These are phyloP conservation scores for Scytalidium sp. DNA, from an alignment of 2,329 filamentous ascomycete species.

Conservation along the genomic window DNA sequence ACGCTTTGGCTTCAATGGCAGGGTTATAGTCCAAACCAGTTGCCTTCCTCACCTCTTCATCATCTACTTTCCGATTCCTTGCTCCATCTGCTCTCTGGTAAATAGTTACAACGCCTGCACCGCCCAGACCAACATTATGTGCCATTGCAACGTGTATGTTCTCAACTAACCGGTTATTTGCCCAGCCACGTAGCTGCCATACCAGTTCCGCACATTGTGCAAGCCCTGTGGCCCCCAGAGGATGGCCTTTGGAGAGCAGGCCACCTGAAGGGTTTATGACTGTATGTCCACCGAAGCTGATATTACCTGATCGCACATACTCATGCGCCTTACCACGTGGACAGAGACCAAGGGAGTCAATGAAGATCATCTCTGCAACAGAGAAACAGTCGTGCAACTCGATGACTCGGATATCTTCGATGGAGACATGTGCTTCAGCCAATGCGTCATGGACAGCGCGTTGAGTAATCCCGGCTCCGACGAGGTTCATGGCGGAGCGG, in stretches of 20 bases:
- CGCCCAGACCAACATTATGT: slow-evolving; percentile 90
- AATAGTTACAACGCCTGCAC: slow-evolving; percentile 85
- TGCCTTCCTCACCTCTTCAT: slow-evolving; percentile 59
- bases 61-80: slow-evolving; percentile 59
- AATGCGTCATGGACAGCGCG: slow-evolving; percentile 68
- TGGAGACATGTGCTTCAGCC: slow-evolving; percentile 66
- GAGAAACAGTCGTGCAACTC: slow-evolving; percentile 98
- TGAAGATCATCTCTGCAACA: slow-evolving; percentile 86
- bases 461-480: slow-evolving; percentile 84
- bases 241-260: slow-evolving; percentile 93
- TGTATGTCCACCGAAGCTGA: slow-evolving; percentile 81
- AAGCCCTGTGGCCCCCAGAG: slow-evolving; percentile 88
- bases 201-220: slow-evolving; percentile 94
- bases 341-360: slow-evolving; percentile 80
- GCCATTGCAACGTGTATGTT: slow-evolving; percentile 74
- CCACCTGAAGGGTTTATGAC: slow-evolving; percentile 93
- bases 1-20: slow-evolving; percentile 83
- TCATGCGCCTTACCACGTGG: slow-evolving; percentile 85
- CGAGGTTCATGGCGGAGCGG: slow-evolving; percentile 76
- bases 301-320: slow-evolving; percentile 80
- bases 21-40: slow-evolving; percentile 87
- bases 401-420: slow-evolving; percentile 74
- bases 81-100: slow-evolving; percentile 81
- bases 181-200: slow-evolving; percentile 95
- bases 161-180: slow-evolving; percentile 76